A percentile compares a stretch with the other conserved stretches of the same genome.
Evolutionary conservation across 2,329 filamentous ascomycete species (phyloP).

Genomic region (Colletotrichum sublineola): DNA sequence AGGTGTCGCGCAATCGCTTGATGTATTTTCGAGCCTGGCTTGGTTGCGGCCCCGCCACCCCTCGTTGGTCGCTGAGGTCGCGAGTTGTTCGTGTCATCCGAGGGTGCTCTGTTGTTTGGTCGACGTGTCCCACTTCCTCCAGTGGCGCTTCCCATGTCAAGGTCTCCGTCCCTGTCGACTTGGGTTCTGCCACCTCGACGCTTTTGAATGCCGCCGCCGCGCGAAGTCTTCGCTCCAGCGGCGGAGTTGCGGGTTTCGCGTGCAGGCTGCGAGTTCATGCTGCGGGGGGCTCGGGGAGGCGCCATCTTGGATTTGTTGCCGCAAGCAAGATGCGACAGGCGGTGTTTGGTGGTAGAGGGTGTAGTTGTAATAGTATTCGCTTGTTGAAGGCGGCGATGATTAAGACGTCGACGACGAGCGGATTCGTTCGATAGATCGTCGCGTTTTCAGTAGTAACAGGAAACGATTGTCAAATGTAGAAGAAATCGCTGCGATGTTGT

Average conservation of each 20-base stretch:
- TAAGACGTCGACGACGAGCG: not conserved
- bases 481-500: not conserved
- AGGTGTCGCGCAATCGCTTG: slow-evolving; percentile 42
- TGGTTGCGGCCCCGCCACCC: slow-evolving; percentile 42
- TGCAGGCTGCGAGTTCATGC: slow-evolving; percentile 44
- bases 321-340: not conserved
- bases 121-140: slow-evolving; percentile 48
- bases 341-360: not conserved
- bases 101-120: slow-evolving; percentile 49
- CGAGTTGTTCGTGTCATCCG: slow-evolving; percentile 47
- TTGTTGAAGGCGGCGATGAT: not conserved
- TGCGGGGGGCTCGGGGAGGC: slow-evolving; percentile 43
- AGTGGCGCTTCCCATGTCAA: slow-evolving; percentile 65
- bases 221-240: slow-evolving; percentile 50
- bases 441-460: not conserved
- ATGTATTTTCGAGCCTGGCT: slow-evolving; percentile 42
- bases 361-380: not conserved
- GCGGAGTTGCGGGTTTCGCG: slow-evolving; percentile 51
- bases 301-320: slow-evolving; percentile 34
- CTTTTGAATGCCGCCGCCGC: slow-evolving; percentile 65
- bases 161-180: slow-evolving; percentile 69
- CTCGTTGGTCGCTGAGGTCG: slow-evolving; percentile 50
- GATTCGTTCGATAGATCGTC: not conserved
- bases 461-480: not conserved
- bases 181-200: slow-evolving; percentile 56